These are phyloP conservation scores for Alternaria solani DNA, from an alignment of 2,329 filamentous ascomycete genomes.

Conservation along the genomic window DNA sequence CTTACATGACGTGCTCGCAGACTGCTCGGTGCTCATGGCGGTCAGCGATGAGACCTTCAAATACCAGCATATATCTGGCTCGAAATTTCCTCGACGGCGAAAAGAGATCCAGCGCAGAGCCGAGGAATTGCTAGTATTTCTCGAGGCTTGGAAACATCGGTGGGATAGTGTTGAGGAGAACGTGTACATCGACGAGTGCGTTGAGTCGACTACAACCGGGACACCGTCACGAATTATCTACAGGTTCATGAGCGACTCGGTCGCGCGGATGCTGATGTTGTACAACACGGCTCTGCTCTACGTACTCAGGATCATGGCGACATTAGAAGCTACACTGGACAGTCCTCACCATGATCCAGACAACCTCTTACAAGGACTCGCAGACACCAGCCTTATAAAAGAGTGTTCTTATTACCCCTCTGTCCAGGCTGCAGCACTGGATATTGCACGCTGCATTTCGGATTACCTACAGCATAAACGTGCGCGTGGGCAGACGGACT, in stretches of 20 bases:
- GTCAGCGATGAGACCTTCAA: constrained; percentile 20
- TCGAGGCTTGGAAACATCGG: constrained; percentile 17
- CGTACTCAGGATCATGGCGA: constrained; percentile 31
- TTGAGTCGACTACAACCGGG: background rate
- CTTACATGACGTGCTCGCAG: constrained; percentile 40
- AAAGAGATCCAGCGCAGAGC: background rate
- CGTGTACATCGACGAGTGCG: background rate
- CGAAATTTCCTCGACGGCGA: background rate
- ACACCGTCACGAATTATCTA: constrained; percentile 5
- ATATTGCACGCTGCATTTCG: constrained; percentile 33
- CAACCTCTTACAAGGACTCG: background rate
- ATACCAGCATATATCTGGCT: background rate
- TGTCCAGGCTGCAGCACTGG: constrained; percentile 24
- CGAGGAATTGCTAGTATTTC: background rate
- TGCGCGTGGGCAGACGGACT: constrained; percentile 6
- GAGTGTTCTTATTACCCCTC: background rate
- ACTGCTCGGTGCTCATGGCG: constrained; percentile 36
- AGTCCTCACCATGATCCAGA: background rate
- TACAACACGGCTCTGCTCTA: constrained; percentile 41
- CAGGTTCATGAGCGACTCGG: constrained; percentile 9
- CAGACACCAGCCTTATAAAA: background rate
- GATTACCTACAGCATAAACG: constrained; percentile 23
- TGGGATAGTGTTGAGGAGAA: constrained; percentile 21
- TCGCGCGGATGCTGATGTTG: constrained; percentile 34
- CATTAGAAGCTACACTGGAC: constrained; percentile 6